Conservation (phyloP, 176 grass and related monocot genomes). For the Saccharum spontaneum region DNA sequence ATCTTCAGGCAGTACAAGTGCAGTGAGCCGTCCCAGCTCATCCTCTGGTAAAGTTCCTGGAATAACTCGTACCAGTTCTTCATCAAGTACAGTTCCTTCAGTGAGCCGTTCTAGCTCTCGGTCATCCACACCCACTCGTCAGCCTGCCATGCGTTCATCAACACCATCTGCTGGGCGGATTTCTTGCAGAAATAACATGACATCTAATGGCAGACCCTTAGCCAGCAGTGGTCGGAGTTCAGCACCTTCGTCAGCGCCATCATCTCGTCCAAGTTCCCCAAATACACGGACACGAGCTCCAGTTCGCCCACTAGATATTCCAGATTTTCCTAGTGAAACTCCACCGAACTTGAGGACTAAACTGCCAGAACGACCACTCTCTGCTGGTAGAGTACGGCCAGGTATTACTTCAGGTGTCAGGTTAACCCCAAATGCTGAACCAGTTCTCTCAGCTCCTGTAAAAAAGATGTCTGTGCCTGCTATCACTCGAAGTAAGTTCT, state of each 20-base stretch:
- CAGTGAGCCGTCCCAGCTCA: constrained; percentile 35
- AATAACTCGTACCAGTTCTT: constrained; percentile 47
- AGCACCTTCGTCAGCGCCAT: constrained; percentile 68
- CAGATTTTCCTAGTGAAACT: constrained; percentile 83
- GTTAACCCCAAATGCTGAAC: constrained; percentile 53
- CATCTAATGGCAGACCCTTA: constrained; percentile 42
- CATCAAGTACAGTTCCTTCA: constrained; percentile 48
- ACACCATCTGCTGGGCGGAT: constrained; percentile 47
- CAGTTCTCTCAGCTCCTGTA: constrained; percentile 42
- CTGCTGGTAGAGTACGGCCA: constrained; percentile 68
- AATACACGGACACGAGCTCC: constrained; percentile 55
- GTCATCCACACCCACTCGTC: constrained; percentile 71
- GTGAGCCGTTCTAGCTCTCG: constrained; percentile 56
- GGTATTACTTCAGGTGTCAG: constrained; percentile 47
- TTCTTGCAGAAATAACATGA: constrained; percentile 43
- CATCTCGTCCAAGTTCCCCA: constrained; percentile 83
- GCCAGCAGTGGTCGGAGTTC: constrained; percentile 57
- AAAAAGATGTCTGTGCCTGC: constrained; percentile 74
- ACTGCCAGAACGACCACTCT: constrained; percentile 74
- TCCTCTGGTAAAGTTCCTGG: constrained; percentile 45
- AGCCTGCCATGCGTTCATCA: constrained; percentile 47
- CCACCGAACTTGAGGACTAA: constrained; percentile 84
- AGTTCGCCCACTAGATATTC: constrained; percentile 75
- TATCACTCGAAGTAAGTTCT: constrained; percentile 70
- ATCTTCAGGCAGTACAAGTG: constrained; percentile 46